These are phyloP conservation scores for Zarea fungicola DNA, from an alignment of 2,329 filamentous ascomycete genomes.

Conservation along the genomic window DNA sequence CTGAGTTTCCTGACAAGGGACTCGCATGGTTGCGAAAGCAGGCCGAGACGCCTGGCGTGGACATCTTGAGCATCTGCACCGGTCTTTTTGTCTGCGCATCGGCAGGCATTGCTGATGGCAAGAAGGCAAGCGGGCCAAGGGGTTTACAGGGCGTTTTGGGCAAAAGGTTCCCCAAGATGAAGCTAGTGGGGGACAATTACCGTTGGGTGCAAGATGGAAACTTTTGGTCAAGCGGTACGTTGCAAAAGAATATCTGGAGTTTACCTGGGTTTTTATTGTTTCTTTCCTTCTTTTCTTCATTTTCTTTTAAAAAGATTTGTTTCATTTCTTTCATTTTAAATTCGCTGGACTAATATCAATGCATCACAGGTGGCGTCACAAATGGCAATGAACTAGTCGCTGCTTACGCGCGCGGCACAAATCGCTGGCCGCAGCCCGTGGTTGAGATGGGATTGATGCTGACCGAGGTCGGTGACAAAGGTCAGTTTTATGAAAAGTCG, in stretches of 20 bases:
- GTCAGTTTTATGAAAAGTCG: conserved; percentile 36
- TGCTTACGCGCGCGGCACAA: conserved; percentile 42
- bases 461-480: conserved; percentile 45
- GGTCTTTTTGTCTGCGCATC: conserved; percentile 43
- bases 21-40: conserved; percentile 41
- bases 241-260: too few relatives aligned
- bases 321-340: not conserved
- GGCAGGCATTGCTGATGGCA: conserved; percentile 43
- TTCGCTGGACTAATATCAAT: not conserved
- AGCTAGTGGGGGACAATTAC: conserved; percentile 40
- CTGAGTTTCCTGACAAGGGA: conserved; percentile 26
- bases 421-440: conserved; percentile 37
- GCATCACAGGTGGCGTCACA: conserved; percentile 42
- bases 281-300: too few relatives aligned
- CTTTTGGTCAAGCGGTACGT: conserved; percentile 49
- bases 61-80: conserved; percentile 48
- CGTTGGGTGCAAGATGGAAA: conserved; percentile 50
- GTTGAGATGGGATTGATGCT: conserved; percentile 39
- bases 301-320: too few relatives aligned
- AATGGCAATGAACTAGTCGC: conserved; percentile 53
- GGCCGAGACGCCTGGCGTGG: conserved; percentile 31
- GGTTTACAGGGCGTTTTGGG: conserved; percentile 35
- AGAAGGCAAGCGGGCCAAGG: conserved; percentile 41
- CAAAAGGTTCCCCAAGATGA: conserved; percentile 32
- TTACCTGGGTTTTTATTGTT: too few relatives aligned